Evolutionary conservation across 148 eudicot genomes (phyloP), one percentile per base, ranked within the genome.

Genomic region (Nepenthes mirabilis): DNA sequence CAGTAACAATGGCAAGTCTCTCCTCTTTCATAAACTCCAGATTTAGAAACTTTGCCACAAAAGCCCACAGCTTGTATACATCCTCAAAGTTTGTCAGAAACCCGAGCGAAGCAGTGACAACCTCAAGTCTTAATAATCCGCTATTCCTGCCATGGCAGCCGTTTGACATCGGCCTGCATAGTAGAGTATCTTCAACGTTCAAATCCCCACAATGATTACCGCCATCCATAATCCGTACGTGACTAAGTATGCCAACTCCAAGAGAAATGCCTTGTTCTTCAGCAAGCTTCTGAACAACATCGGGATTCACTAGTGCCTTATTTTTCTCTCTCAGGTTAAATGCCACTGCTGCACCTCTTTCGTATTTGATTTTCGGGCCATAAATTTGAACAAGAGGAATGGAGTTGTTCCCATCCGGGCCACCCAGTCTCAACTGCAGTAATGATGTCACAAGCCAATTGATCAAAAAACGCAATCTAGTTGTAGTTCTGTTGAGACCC

Each of bases 381-480:
- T 88, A 93, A 14, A 93, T 93, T 61, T 86, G 94, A 68, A 93
- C 87, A 10, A 93, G 80, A 40, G 83, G 79, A 9, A 71, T 52
- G 2, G 58, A 36, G 45, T 57, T 59, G 5, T 73, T 64, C 47
- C 69, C 81, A 61, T 81, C 77, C 7, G 79, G 67, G 56, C 80
- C 73, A 40, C 65, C 79, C 61, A 83, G 58, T 65, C 85, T 83
- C 63, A 93, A 69, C 53, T 88, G 96, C 58, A 88, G 75, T 55
- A 93, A 63, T 0, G 98, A 93, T 23, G 98, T 88, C 37, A 88
- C 96, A 1, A 93, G 87, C 98, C 98, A 93, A 61, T 88, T 93
- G 52, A 86, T 76, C 79, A 93, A 74, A 73, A 83, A 93, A 40
- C 95, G 79, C 37, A 85, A 76, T 60, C 98, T 75, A 12, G 82